Base-by-base conservation (phyloP, 768 basidiomycete species). In the Amanita jacksonii region DNA sequence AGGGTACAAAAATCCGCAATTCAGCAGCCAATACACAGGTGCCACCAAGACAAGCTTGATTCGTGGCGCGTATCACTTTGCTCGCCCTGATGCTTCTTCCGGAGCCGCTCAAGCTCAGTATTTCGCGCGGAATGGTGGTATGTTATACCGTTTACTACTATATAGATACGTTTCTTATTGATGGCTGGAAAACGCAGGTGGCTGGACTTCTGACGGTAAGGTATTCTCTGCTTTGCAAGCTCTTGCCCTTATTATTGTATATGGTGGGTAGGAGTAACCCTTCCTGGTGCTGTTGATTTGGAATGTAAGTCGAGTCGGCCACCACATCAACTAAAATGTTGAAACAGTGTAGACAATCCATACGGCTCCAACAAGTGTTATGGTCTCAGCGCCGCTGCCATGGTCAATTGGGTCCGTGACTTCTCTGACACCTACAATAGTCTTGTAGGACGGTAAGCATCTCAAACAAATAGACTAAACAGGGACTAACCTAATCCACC, bases 231-330 rank as follows among this genome's bases (percentile, higher is more conserved):
- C 27, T 28, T 12, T 6, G 27, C 25, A 30, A 2, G 15, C 23
- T n/a, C 15, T 24, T n/a, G n/a, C n/a, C n/a, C n/a, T n/a, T n/a
- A n/a, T n/a, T n/a, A n/a, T n/a, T n/a, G n/a, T n/a, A n/a, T n/a
- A n/a, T n/a, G n/a, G n/a, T n/a, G n/a, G n/a, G 8, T 4, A 20
- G 25, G 33, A 7, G 5, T 28, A 25, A 81, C 79, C 28, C 76
- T 80, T n/a, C 79, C 81, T 18, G 79, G 79, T 8, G 74, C 74
- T 6, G 57, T 81, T 8, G 79, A 81, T 49, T 73, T 83, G 41
- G 77, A 82, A 51, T 71, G 79, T 79, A 27, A 45, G 52, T 3
- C 15, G 10, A 5, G 35, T 35, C 8, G 4, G 24, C 43, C 22
- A 10, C 12, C 36, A 36, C 27, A 3, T 39, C 12, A 20, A 27